Conservation (phyloP, 2,329 filamentous ascomycete species). For the Reticulascus tulasneorum region DNA sequence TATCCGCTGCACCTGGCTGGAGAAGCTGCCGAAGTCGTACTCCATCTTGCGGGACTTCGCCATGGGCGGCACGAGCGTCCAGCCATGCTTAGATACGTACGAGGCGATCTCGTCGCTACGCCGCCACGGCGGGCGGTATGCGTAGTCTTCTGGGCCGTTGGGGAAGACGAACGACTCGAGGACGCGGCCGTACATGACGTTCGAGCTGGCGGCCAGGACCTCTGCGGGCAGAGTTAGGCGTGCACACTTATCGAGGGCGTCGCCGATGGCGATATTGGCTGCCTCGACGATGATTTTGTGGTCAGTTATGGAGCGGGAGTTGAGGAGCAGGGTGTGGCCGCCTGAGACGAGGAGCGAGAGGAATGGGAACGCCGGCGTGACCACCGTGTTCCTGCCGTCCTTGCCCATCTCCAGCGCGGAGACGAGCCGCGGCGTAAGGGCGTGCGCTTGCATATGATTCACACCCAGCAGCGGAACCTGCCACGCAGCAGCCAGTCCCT, state of each 20-base stretch:
- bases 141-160: constrained; percentile 25
- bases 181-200: constrained; percentile 75
- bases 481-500: constrained; percentile 83
- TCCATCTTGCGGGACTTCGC: constrained; percentile 51
- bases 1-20: constrained; percentile 60
- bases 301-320: constrained; percentile 62
- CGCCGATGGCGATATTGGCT: constrained; percentile 81
- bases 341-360: constrained; percentile 86
- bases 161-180: constrained; percentile 80
- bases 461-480: constrained; percentile 77
- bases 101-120: constrained; percentile 55
- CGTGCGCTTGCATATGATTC: constrained; percentile 97
- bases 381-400: not conserved
- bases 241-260: constrained; percentile 84
- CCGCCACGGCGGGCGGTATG: constrained; percentile 54
- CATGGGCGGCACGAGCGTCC: constrained; percentile 68
- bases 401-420: constrained; percentile 44
- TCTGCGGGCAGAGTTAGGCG: constrained; percentile 66
- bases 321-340: constrained; percentile 83
- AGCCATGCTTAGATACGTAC: constrained; percentile 40
- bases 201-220: constrained; percentile 48
- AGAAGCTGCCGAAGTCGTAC: constrained; percentile 73
- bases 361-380: constrained; percentile 69
- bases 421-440: constrained; percentile 78
- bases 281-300: constrained; percentile 73